Percentiles rank a stretch among this genome's conserved stretches.
phyloP scores from a whole-genome alignment of 1,284 basidiomycete species.

The Malassezia equina region DNA sequence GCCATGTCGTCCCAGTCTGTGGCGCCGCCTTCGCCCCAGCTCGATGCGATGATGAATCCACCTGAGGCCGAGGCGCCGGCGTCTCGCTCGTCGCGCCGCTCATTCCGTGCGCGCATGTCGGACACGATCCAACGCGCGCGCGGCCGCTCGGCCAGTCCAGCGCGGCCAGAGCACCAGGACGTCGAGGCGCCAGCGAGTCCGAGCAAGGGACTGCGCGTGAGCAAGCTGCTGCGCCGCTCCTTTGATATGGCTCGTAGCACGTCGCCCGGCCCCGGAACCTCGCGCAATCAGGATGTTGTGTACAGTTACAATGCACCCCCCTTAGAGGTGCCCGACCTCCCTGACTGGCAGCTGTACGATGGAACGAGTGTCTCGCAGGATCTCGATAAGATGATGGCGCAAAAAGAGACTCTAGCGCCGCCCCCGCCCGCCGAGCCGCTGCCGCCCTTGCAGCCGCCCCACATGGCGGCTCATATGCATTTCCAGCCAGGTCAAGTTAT shows the following conservation, averaged over 20 bases:
- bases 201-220: slow-evolving; percentile 2
- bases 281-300: slow-evolving; percentile 5
- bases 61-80: not conserved
- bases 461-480: not conserved
- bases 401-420: not conserved
- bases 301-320: slow-evolving; percentile 6
- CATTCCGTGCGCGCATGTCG: slow-evolving; percentile 11
- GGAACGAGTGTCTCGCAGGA: slow-evolving; percentile 4
- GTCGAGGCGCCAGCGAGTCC: not conserved
- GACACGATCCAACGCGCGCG: slow-evolving; percentile 15
- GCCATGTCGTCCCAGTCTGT: slow-evolving; percentile 2
- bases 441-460: not conserved
- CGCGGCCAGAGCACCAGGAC: not conserved
- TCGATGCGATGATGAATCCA: slow-evolving; percentile 10
- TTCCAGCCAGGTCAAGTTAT: not conserved
- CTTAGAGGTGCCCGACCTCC: slow-evolving; percentile 13
- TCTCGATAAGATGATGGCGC: not conserved
- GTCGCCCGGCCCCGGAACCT: not conserved
- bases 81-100: slow-evolving; percentile 8
- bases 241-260: slow-evolving; percentile 2
- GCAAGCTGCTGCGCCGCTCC: slow-evolving; percentile 7
- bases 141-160: slow-evolving; percentile 10
- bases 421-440: not conserved
- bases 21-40: slow-evolving; percentile 16
- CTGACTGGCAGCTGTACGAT: slow-evolving; percentile 18